These are phyloP conservation scores for Sonneratia caseolaris DNA, from an alignment of 345 rosid species.

Conservation along the genomic window DNA sequence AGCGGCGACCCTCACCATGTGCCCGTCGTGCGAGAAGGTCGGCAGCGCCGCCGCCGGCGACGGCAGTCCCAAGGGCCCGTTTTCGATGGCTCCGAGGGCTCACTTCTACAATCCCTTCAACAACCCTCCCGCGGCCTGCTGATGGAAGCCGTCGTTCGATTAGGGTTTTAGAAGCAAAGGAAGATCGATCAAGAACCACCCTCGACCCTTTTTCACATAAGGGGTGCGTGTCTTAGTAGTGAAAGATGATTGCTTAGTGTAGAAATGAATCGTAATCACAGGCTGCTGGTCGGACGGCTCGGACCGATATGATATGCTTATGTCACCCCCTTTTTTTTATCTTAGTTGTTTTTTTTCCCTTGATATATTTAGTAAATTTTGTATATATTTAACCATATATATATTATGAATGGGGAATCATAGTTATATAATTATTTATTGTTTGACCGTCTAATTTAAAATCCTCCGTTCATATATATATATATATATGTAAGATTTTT, in stretches of 20 bases:
- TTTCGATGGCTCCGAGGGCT: conserved; percentile 44
- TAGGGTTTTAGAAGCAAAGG: conserved; percentile 4
- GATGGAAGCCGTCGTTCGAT: conserved; percentile 11
- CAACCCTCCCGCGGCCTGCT: conserved; percentile 86
- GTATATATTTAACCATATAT: conserved; percentile 6
- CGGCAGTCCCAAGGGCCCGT: conserved; percentile 29
- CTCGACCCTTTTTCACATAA: conserved; percentile 16
- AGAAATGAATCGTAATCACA: conserved; percentile 25
- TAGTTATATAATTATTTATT: background rate
- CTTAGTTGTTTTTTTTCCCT: background rate
- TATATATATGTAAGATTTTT: too few relatives aligned
- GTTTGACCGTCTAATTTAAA: background rate
- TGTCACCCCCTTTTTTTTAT: background rate
- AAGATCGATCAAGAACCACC: conserved; percentile 3
- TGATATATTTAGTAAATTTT: background rate
- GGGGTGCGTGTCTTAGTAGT: conserved; percentile 36
- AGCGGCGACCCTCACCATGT: conserved; percentile 68
- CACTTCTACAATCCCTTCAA: conserved; percentile 65
- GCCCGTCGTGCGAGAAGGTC: conserved; percentile 68
- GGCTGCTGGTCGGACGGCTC: conserved; percentile 9
- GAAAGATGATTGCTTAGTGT: conserved; percentile 28
- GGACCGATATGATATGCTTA: background rate
- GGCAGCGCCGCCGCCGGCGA: conserved; percentile 19
- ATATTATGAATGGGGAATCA: background rate
- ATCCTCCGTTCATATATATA: too few relatives aligned